These are phyloP conservation scores for Chaetomium olivaceum DNA, from an alignment of 2,329 filamentous ascomycete species.

Conservation along the genomic window DNA sequence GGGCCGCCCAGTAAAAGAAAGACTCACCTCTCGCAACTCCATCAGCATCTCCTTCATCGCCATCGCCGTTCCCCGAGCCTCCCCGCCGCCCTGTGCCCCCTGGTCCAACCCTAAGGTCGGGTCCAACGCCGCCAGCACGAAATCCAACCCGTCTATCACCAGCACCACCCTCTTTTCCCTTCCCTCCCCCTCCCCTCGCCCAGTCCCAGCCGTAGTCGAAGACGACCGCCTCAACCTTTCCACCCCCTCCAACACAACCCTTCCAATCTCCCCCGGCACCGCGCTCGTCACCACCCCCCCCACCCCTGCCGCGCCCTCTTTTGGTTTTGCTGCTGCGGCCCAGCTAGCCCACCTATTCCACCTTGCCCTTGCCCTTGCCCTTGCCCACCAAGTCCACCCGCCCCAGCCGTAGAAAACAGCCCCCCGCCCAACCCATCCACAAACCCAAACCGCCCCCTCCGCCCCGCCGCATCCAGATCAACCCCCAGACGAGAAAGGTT, in stretches of 20 bases:
- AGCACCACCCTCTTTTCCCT: constrained; percentile 51
- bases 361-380: no score
- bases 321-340: background rate
- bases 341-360: no score
- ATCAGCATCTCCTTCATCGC: constrained; percentile 59
- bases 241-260: constrained; percentile 44
- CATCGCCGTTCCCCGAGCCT: constrained; percentile 39
- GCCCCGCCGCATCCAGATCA: constrained; percentile 63
- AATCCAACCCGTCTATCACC: constrained; percentile 66
- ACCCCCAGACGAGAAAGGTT: constrained; percentile 69
- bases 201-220: background rate
- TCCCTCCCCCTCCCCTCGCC: background rate
- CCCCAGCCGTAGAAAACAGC: constrained; percentile 35
- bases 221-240: constrained; percentile 35
- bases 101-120: constrained; percentile 39
- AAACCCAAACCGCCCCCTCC: constrained; percentile 65
- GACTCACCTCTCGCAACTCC: constrained; percentile 62
- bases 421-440: constrained; percentile 69
- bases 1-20: background rate
- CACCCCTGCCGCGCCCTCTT: background rate
- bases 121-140: constrained; percentile 61
- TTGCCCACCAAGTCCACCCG: background rate
- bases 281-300: constrained; percentile 36
- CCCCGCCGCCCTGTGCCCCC: background rate
- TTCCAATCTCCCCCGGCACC: constrained; percentile 41